Base-by-base conservation (phyloP, 2,329 filamentous ascomycete genomes). In the Chrysoporthe cubensis region DNA sequence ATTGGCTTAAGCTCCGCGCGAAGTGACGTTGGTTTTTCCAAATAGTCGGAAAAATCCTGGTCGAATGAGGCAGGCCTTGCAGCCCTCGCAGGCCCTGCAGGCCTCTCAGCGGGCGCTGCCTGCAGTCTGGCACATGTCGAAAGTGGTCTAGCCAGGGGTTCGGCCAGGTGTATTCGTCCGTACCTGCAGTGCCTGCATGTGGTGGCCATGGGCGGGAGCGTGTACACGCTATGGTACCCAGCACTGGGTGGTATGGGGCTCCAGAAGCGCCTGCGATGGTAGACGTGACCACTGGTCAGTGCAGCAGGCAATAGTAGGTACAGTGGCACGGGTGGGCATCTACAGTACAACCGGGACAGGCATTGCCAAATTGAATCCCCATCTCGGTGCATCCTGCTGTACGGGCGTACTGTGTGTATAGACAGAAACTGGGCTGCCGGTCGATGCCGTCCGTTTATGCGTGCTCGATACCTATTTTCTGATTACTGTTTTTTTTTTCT, bases 351-450 rank as follows among this genome's bases (percentile, higher is more conserved):
- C 54, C 32, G 16, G 9, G 54, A 57, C 54, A 57, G 54, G 54
- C 54, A 57, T 57, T 37, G 34, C 34, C 34, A 57, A n/a, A 57
- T 57, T 57, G 54, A 57, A 57, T 57, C 64, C 44, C 67, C 59
- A 65, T 68, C 64, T 57, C 50, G 58, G 32, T 52, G 66, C 64
- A 68, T 68, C 65, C 58, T 52, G 26, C 42, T 63, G 62, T 57
- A 32, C 54, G 26, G 26, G 2, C 26, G 26, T 26, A 26, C 26
- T 26, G 26, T 26, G 26, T 26, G 26, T 26, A 26, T 26, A 57
- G 54, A 37, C 32, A 40, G 54, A 32, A 57, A 57, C 14, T 32
- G 50, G 50, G 21, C 50, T 13, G 3, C 50, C 26, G 48, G 26
- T 26, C 6, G 50, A 16, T 54, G 50, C 50, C 50, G 4, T 54